Conservation (phyloP, 2,329 filamentous ascomycete genomes). For the Botryotinia globosa region DNA sequence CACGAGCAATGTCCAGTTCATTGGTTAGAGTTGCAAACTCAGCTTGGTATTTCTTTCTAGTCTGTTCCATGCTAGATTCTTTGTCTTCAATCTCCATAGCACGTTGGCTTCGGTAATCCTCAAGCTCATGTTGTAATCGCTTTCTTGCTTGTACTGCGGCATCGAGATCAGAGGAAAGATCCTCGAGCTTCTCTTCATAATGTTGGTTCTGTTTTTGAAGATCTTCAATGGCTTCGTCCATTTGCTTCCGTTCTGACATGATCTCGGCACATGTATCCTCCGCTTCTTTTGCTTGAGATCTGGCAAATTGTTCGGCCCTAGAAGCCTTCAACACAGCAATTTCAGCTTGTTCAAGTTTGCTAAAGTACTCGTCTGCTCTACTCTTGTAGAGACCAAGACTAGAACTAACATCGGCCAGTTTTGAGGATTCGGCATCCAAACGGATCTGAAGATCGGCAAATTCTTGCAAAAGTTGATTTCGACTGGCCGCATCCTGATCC, state of each 20-base stretch:
- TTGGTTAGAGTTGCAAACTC: slow-evolving; percentile 87
- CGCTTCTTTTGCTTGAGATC: slow-evolving; percentile 81
- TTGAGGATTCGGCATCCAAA: slow-evolving; percentile 83
- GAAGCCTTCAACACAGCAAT: slow-evolving; percentile 90
- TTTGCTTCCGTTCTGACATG: slow-evolving; percentile 88
- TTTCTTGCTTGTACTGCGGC: slow-evolving; percentile 86
- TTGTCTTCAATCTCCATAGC: slow-evolving; percentile 97
- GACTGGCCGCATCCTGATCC: slow-evolving; percentile 84
- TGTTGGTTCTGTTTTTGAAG: slow-evolving; percentile 85
- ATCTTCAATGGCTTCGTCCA: slow-evolving; percentile 84
- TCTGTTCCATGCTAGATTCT: slow-evolving; percentile 93
- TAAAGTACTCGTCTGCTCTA: slow-evolving; percentile 93
- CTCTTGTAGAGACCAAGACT: slow-evolving; percentile 88
- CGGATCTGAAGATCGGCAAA: slow-evolving; percentile 92
- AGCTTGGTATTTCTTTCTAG: slow-evolving; percentile 92
- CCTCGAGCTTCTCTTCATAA: slow-evolving; percentile 86
- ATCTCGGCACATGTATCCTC: slow-evolving; percentile 88
- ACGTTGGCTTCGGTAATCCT: slow-evolving; percentile 92
- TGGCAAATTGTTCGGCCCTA: slow-evolving; percentile 91
- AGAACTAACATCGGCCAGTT: slow-evolving; percentile 76
- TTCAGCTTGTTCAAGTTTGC: slow-evolving; percentile 94
- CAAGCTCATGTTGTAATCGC: slow-evolving; percentile 91
- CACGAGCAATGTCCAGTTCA: slow-evolving; percentile 89
- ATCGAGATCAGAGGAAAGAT: slow-evolving; percentile 85
- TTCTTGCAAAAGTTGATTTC: slow-evolving; percentile 84